Evolutionary conservation across 2,329 filamentous ascomycete genomes (phyloP).

Genomic region (Trichoderma oligosporum): DNA sequence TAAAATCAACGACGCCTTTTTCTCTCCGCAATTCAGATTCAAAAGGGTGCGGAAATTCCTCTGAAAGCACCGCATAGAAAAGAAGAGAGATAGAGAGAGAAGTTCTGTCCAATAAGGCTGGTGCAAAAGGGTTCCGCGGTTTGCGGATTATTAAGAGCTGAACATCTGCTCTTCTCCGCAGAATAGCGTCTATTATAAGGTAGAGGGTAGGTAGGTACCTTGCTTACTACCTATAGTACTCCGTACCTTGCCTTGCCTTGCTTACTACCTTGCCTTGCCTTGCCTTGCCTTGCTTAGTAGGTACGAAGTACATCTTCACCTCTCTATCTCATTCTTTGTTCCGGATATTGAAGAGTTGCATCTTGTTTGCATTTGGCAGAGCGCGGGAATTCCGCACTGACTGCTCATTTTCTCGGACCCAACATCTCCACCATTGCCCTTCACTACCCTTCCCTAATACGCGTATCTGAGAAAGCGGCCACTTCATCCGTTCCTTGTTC

Average conservation of each 20-base stretch:
- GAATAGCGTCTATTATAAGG: too few species aligned
- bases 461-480: constrained; percentile 13
- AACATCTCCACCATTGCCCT: constrained; percentile 12
- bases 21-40: constrained; percentile 11
- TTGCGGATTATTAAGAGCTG: constrained; percentile 8
- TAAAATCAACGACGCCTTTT: not conserved
- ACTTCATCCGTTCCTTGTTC: constrained; percentile 2
- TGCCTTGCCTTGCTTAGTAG: too few species aligned
- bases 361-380: not conserved
- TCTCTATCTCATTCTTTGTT: too few species aligned
- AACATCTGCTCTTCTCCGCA: not conserved
- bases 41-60: constrained; percentile 2
- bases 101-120: not conserved
- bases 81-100: not conserved
- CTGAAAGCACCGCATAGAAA: not conserved
- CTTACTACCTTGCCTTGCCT: too few species aligned
- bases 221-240: too few species aligned
- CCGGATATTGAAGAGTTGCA: too few species aligned
- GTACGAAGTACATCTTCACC: too few species aligned
- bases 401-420: constrained; percentile 4
- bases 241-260: too few species aligned
- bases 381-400: not conserved
- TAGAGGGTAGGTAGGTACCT: too few species aligned
- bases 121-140: not conserved
- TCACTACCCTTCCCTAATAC: not conserved